Base-by-base conservation (phyloP, 2,329 filamentous ascomycete genomes). In the Penicillium sp. region DNA sequence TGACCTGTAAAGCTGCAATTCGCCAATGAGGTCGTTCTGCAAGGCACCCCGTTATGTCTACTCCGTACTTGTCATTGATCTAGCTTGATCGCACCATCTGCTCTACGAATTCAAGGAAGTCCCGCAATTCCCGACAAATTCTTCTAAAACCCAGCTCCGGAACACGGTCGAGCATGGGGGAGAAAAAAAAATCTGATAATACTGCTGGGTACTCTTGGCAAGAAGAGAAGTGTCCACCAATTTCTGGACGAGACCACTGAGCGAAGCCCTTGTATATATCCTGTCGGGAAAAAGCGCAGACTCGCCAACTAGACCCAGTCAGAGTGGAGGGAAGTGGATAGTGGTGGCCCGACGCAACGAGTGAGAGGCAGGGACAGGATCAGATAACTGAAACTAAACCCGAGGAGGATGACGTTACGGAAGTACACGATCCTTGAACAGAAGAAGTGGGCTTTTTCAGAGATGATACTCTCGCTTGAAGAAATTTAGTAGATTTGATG, bases 321-420 rank as follows among this genome's bases (percentile, higher is more conserved):
- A 47, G 49, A 29, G 61, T 61, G 62, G 60, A 62, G 60, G 44
- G 58, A 54, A 59, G 62, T 65, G 62, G 62, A 61, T 65, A 63
- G 53, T 14, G 41, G 48, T 44, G 38, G 32, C 51, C 29, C 30
- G 30, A 52, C 18, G 45, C 18, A 64, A 54, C 62, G 61, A 65
- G 62, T 65, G 27, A 62, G 55, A 64, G 23, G 19, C 8, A 40
- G 39, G 55, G 30, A 57, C 13, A 53, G 52, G 58, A 65, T 65
- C 62, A 65, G 62, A 65, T 65, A 65, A 62, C 40, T 55, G 38
- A 46, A 43, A 64, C 59, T 61, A 61, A 51, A 46, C 57, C 59
- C 35, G 55, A 57, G 53, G 27, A 47, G 55, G 59, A 41, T 60
- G 60, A 63, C 57, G 50, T 62, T 56, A 54, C 23, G 23, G 23